Base-by-base conservation (phyloP, 257 asterid genomes). In the Phtheirospermum japonicum region DNA sequence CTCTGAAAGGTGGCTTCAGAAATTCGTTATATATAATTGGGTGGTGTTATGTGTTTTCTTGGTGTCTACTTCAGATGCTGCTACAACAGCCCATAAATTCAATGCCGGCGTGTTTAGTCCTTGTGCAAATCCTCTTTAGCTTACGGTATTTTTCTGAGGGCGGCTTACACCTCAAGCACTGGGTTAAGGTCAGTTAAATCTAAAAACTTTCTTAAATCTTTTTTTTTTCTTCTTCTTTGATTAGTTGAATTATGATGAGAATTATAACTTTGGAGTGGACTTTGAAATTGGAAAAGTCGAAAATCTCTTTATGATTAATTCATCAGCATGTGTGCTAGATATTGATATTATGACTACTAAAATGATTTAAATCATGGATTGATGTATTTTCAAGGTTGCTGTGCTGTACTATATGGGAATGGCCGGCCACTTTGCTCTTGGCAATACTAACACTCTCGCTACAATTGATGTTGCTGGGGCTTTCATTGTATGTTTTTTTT, bases 391-490 rank as follows among this genome's bases (percentile, higher is more conserved):
- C 62, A 61, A 90, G 98, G 94, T 88, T 55, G 84, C 88, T 71
- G 85, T 94, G 20, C 74, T 90, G 12, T 88, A 82, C 74, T 85
- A 74, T 73, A 52, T 90, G 75, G 98, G 96, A 71, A 84, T 90
- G 95, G 82, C 89, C 0, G 98, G 98, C 69, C 98, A 90, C 70
- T 90, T 82, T 74, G 91, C 91, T 67, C 94, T 90, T 18, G 98
- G 98, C 18, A 90, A 90, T 79, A 88, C 96, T 73, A 90, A 90
- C 77, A 88, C 91, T 31, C 88, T 90, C 9, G 98, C 98, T 69
- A 84, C 98, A 59, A 88, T 90, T 64, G 95, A 88, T 68, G 96
- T 90, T 45, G 98, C 98, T 18, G 96, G 98, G 59, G 96, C 98
- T 62, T 90, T 83, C 81, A 84, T 79, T 14, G 98, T 90, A 80